These are phyloP conservation scores for Ambrosiella xylebori DNA, from an alignment of 2,329 filamentous ascomycete genomes.

Conservation along the genomic window DNA sequence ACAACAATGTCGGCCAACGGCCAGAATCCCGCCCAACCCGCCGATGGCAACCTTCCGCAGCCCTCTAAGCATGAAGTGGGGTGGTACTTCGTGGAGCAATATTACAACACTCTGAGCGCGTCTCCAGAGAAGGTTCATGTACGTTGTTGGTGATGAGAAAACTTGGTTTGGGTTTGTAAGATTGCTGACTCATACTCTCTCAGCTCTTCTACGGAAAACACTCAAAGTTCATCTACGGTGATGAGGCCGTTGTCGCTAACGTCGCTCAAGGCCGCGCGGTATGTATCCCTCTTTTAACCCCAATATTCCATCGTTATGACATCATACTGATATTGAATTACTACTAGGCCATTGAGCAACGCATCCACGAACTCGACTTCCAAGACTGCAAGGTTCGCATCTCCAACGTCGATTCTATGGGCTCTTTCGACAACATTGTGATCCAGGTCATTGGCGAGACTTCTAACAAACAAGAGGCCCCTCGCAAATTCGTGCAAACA, in stretches of 20 bases:
- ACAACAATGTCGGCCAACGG: constrained; percentile 39
- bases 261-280: constrained; percentile 81
- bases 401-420: constrained; percentile 92
- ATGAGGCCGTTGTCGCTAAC: constrained; percentile 73
- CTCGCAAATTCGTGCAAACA: constrained; percentile 93
- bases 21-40: constrained; percentile 28
- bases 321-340: not conserved
- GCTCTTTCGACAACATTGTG: constrained; percentile 81
- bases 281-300: constrained; percentile 11
- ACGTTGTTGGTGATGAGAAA: constrained; percentile 26
- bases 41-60: constrained; percentile 22
- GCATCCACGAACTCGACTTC: constrained; percentile 83
- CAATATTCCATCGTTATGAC: not conserved
- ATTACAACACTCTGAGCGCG: constrained; percentile 95
- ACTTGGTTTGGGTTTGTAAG: not conserved
- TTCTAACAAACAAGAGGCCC: constrained; percentile 78
- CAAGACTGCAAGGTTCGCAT: constrained; percentile 97
- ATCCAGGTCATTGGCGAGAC: constrained; percentile 98
- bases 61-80: constrained; percentile 82
- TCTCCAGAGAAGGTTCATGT: constrained; percentile 74
- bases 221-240: constrained; percentile 85
- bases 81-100: constrained; percentile 99
- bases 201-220: constrained; percentile 90
- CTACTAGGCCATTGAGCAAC: constrained; percentile 70
- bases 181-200: not conserved